Evolutionary conservation across 169 alveolate genomes (phyloP).

Genomic region (Plasmodium vivax): DNA sequence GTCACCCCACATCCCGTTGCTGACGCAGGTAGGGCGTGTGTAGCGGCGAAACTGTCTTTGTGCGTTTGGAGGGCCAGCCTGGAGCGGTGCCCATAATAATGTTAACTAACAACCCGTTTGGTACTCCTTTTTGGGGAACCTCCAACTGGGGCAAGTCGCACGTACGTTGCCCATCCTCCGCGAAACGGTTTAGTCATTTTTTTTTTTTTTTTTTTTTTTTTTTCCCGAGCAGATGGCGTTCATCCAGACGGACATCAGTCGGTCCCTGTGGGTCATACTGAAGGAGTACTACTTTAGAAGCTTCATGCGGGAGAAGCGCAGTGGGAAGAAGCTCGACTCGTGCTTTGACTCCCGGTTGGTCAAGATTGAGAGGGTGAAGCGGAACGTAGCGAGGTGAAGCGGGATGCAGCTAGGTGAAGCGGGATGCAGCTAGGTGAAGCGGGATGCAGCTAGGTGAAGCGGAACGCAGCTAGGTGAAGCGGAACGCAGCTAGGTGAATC

Average conservation of each 20-base stretch:
- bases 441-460: too few relatives aligned
- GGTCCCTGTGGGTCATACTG: slow-evolving; percentile 64
- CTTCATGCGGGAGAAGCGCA: slow-evolving; percentile 21
- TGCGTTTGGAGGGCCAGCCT: neutral
- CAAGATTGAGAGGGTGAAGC: slow-evolving; percentile 49
- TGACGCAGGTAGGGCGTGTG: slow-evolving; percentile 23
- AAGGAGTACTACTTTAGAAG: slow-evolving; percentile 69
- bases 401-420: too few relatives aligned
- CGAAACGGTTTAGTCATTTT: neutral
- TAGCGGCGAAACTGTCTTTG: neutral
- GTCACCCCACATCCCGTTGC: slow-evolving; percentile 57
- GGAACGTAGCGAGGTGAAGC: neutral
- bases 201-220: neutral
- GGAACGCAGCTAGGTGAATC: neutral
- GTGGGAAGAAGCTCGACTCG: neutral
- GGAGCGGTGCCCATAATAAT: neutral
- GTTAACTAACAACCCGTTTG: neutral
- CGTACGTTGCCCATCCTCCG: neutral
- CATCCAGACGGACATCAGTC: slow-evolving; percentile 53
- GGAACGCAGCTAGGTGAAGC: too few relatives aligned
- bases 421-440: too few relatives aligned
- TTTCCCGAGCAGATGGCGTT: slow-evolving; percentile 54
- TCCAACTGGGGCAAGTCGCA: neutral
- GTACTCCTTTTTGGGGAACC: neutral
- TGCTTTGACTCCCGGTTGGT: slow-evolving; percentile 26